Conservation (phyloP, 495 filamentous ascomycete species). For the Podospora bellae-mahoneyi region DNA sequence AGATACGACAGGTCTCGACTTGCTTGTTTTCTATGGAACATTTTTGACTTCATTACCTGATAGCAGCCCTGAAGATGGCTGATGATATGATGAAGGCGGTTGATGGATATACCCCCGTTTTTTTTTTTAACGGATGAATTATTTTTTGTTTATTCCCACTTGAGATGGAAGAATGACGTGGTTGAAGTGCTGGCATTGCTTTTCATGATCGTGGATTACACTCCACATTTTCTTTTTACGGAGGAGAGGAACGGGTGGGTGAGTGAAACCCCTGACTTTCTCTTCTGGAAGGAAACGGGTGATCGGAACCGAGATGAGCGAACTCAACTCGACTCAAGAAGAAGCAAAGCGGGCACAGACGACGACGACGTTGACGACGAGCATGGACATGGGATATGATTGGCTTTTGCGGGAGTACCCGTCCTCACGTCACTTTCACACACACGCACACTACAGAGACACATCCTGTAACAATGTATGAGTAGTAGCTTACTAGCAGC, state of each 20-base stretch:
- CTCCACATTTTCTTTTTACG: neutral
- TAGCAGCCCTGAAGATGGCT: neutral
- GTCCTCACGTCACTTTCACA: neutral
- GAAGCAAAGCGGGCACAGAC: neutral
- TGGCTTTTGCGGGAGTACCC: neutral
- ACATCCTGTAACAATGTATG: constrained; percentile 2
- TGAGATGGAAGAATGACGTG: constrained; percentile 1
- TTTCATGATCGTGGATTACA: neutral
- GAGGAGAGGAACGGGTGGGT: neutral
- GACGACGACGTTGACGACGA: too few species aligned
- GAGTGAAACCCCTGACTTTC: neutral
- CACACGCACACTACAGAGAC: neutral
- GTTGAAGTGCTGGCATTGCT: neutral
- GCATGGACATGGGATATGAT: neutral
- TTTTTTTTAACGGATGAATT: neutral
- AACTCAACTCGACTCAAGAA: neutral
- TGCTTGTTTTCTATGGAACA: constrained; percentile 2
- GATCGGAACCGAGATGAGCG: neutral
- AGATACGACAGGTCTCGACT: neutral
- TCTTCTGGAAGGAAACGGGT: neutral
- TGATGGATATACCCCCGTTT: constrained; percentile 32
- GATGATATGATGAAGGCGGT: constrained; percentile 17
- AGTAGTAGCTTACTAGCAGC: neutral
- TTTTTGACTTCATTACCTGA: neutral
- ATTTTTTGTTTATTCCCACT: neutral